These are phyloP conservation scores for Mucor mucedo DNA, from an alignment of 371 early-diverging fungal genomes.

Conservation along the genomic window DNA sequence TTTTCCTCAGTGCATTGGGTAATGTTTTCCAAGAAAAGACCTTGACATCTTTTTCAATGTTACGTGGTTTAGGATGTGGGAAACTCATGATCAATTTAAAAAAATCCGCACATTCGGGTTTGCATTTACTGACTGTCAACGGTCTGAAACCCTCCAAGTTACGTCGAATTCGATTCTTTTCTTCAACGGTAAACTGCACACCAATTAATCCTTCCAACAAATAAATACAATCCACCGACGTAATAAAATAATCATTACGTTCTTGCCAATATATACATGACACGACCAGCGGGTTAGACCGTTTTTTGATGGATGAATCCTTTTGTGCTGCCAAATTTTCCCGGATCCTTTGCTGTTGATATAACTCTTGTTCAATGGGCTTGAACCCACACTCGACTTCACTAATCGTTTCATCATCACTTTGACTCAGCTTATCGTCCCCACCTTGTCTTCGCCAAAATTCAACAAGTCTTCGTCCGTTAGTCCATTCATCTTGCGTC, in stretches of 20 bases:
- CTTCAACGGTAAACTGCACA: constrained; percentile 76
- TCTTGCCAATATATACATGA: constrained; percentile 85
- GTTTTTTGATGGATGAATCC: constrained; percentile 1
- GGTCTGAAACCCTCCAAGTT: constrained; percentile 84
- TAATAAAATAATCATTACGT: constrained; percentile 73
- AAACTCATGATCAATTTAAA: constrained; percentile 84
- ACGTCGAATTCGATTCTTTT: constrained; percentile 84
- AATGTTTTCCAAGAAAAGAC: constrained; percentile 79
- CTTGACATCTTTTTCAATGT: constrained; percentile 88
- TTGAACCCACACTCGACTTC: constrained; percentile 24
- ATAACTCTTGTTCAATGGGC: constrained; percentile 20
- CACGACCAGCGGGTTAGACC: constrained; percentile 52
- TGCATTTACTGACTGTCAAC: constrained; percentile 74
- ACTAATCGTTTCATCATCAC: constrained; percentile 1
- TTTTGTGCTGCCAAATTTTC: constrained; percentile 18
- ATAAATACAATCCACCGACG: constrained; percentile 81
- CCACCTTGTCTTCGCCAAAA: constrained; percentile 71
- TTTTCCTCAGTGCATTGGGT: constrained; percentile 70
- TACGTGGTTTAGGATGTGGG: constrained; percentile 81
- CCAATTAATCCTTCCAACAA: constrained; percentile 75
- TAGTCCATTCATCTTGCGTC: constrained; percentile 67
- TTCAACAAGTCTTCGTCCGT: constrained; percentile 74
- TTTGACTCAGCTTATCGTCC: constrained; percentile 30
- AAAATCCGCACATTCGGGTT: constrained; percentile 69
- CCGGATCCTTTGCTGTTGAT: constrained; percentile 25